These are phyloP conservation scores for Lojkania enalia DNA, from an alignment of 2,329 filamentous ascomycete species.

Conservation along the genomic window DNA sequence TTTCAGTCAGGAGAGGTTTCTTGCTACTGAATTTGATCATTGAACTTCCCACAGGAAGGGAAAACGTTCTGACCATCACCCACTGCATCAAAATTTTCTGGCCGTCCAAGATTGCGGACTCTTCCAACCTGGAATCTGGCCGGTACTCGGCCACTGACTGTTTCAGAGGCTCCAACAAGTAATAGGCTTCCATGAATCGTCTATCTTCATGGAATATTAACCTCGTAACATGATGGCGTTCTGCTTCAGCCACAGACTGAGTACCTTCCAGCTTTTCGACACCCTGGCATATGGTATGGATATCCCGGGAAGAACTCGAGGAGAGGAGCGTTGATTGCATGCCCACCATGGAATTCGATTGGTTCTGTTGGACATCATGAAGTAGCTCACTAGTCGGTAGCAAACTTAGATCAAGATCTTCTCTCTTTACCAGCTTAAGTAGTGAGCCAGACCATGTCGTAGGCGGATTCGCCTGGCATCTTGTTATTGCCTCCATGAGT, in stretches of 20 bases:
- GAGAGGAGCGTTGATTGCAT: slow-evolving; percentile 18
- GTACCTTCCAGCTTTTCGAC: slow-evolving; percentile 66
- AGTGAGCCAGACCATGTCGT: slow-evolving; percentile 72
- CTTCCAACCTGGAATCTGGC: slow-evolving; percentile 75
- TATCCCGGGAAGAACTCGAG: slow-evolving; percentile 59
- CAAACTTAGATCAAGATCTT: slow-evolving; percentile 66
- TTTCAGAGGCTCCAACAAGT: slow-evolving; percentile 82
- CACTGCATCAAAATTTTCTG: slow-evolving; percentile 89
- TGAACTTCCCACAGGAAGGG: slow-evolving; percentile 83
- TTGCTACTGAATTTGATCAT: slow-evolving; percentile 87
- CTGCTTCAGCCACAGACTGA: slow-evolving; percentile 80
- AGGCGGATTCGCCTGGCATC: slow-evolving; percentile 81
- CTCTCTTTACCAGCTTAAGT: slow-evolving; percentile 75
- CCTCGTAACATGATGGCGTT: slow-evolving; percentile 78
- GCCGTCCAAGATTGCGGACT: slow-evolving; percentile 84
- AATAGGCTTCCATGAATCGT: slow-evolving; percentile 82
- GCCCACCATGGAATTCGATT: slow-evolving; percentile 12
- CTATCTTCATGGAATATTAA: slow-evolving; percentile 91
- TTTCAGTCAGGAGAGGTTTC: slow-evolving; percentile 87
- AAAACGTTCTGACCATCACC: slow-evolving; percentile 83
- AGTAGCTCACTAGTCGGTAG: slow-evolving; percentile 21
- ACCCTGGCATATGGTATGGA: slow-evolving; percentile 73
- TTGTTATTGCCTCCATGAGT: slow-evolving; percentile 80
- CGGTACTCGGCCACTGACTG: slow-evolving; percentile 77
- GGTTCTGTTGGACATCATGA: slow-evolving; percentile 29